Conservation (phyloP, 352 stramenopile species). For the Phytopythium kandeliae region DNA sequence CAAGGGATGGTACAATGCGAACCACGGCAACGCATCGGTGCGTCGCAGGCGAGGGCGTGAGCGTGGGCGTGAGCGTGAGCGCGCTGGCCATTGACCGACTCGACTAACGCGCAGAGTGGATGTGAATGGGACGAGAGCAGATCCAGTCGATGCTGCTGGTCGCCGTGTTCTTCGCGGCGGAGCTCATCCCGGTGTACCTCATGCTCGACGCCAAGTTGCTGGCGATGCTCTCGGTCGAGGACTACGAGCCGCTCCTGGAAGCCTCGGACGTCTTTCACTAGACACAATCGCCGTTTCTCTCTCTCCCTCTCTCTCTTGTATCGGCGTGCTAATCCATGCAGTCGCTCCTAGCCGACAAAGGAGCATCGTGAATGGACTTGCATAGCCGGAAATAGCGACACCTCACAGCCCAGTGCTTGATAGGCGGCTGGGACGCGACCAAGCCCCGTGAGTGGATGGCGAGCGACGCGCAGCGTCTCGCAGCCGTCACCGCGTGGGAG, state of each 20-base stretch:
- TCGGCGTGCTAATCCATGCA: background rate
- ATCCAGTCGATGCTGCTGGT: constrained; percentile 81
- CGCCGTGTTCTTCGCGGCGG: constrained; percentile 68
- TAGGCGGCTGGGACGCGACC: background rate
- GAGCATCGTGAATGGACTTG: background rate
- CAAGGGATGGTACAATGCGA: constrained; percentile 83
- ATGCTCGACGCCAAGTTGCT: constrained; percentile 69
- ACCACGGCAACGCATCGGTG: constrained; percentile 64
- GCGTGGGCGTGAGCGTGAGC: too few relatives aligned
- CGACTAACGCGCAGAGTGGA: too few relatives aligned
- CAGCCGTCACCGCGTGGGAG: background rate
- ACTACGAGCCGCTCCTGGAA: constrained; percentile 71
- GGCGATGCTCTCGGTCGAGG: constrained; percentile 75
- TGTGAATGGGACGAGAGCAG: too few relatives aligned
- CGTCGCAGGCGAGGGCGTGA: too few relatives aligned
- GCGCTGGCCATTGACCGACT: background rate
- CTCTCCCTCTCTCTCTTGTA: too few relatives aligned
- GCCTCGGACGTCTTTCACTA: constrained; percentile 52
- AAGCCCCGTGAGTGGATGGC: background rate
- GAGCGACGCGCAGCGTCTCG: background rate
- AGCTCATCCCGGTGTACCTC: constrained; percentile 77
- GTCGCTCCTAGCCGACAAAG: too few relatives aligned
- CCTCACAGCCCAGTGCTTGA: background rate
- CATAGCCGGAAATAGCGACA: background rate
- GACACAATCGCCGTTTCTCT: too few relatives aligned